Evolutionary conservation across 192 early-diverging fungal genomes (phyloP).

Genomic region (Spinellus fusiger): DNA sequence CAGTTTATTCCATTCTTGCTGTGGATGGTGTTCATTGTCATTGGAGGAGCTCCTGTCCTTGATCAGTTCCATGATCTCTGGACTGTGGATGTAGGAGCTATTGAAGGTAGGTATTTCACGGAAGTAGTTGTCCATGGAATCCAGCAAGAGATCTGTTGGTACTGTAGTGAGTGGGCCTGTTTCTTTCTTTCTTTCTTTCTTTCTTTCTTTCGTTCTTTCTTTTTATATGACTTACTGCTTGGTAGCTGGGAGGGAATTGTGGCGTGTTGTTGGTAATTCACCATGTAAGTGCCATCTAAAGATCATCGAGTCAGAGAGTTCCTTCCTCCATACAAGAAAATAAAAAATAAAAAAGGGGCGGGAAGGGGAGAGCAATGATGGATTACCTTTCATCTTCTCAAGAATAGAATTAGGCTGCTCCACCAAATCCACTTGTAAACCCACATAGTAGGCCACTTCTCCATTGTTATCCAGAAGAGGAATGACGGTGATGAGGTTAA

Average conservation of each 20-base stretch:
- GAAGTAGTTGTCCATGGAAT: constrained; percentile 29
- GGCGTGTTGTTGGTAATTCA: constrained; percentile 39
- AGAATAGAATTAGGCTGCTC: constrained; percentile 64
- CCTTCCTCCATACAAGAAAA: not conserved
- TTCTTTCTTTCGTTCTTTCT: too few species aligned
- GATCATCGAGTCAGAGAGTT: not conserved
- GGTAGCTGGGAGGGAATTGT: constrained; percentile 28
- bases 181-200: too few species aligned
- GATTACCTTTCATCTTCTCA: constrained; percentile 43
- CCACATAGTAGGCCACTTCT: constrained; percentile 49
- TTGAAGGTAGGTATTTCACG: constrained; percentile 20
- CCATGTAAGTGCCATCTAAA: constrained; percentile 43
- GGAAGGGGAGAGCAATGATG: not conserved
- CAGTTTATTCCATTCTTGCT: constrained; percentile 29
- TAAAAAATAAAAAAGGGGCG: not conserved
- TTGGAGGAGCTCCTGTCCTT: constrained; percentile 9
- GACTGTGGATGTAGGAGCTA: constrained; percentile 4
- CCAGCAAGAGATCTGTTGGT: not conserved
- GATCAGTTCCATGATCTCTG: constrained; percentile 31
- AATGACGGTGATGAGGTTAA: constrained; percentile 57
- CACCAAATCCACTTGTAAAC: constrained; percentile 57
- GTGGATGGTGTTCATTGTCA: constrained; percentile 4
- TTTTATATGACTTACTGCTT: constrained; percentile 5
- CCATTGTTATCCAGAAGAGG: constrained; percentile 35
- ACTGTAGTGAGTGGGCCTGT: not conserved